These are phyloP conservation scores for Drechslerella stenobrocha DNA, from an alignment of 2,329 filamentous ascomycete species.

Conservation along the genomic window DNA sequence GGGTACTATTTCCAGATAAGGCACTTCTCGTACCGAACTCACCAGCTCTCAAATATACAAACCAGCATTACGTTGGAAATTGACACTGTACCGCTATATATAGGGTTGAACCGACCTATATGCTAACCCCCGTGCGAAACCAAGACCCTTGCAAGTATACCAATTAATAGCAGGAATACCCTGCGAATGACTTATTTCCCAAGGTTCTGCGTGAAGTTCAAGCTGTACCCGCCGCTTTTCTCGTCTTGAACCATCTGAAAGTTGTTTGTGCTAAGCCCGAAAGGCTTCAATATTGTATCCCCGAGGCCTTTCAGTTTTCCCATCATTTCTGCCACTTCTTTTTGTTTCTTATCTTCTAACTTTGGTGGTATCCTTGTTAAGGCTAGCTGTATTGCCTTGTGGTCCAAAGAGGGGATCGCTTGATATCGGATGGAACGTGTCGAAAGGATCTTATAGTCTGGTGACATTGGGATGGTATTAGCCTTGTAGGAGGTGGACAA, in stretches of 20 bases:
- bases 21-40: too few relatives aligned
- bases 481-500: not conserved
- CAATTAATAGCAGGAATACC: not conserved
- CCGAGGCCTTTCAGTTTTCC: conserved; percentile 89
- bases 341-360: conserved; percentile 77
- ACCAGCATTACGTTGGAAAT: too few relatives aligned
- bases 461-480: not conserved
- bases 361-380: conserved; percentile 63
- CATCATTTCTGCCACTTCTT: conserved; percentile 96
- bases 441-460: conserved; percentile 43
- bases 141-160: not conserved
- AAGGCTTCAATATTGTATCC: conserved; percentile 87
- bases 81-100: not conserved
- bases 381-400: conserved; percentile 28
- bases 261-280: conserved; percentile 89
- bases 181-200: conserved; percentile 8
- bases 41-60: too few relatives aligned
- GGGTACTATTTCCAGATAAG: too few relatives aligned
- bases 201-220: conserved; percentile 71
- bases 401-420: conserved; percentile 32
- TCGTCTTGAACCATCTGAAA: conserved; percentile 94
- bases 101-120: not conserved
- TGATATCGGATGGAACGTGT: conserved; percentile 17
- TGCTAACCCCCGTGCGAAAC: not conserved
- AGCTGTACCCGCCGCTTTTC: conserved; percentile 85